Evolutionary conservation across 441 rosid species (phyloP).

Genomic region (Macaranga tanarius): DNA sequence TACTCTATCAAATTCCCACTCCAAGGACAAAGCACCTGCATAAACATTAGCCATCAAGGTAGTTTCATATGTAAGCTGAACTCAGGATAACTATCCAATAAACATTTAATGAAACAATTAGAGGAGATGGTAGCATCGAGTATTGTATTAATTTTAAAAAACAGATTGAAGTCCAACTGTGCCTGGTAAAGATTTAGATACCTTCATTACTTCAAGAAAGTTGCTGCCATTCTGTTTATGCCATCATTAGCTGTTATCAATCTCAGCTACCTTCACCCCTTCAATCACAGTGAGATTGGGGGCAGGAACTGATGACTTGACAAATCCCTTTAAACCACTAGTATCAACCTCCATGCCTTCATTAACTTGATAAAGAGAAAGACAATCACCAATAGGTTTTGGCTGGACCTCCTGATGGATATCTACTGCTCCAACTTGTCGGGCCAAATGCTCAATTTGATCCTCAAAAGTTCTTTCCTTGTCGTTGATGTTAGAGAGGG

Average conservation of each 20-base stretch:
- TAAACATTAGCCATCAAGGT: background rate
- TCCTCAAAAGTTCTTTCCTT: conserved; percentile 25
- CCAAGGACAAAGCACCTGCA: conserved; percentile 15
- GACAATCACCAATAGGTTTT: conserved; percentile 19
- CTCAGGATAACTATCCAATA: background rate
- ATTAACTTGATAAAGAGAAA: background rate
- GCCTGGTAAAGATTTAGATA: background rate
- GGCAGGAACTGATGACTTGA: conserved; percentile 16
- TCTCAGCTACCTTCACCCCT: background rate
- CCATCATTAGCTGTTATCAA: conserved; percentile 2
- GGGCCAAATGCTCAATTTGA: conserved; percentile 23
- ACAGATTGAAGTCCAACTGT: background rate
- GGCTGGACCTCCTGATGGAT: conserved; percentile 17
- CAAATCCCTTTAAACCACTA: conserved; percentile 6
- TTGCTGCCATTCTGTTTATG: background rate
- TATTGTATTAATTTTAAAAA: background rate
- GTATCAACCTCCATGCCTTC: conserved; percentile 7
- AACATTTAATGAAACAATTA: background rate
- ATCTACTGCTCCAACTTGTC: conserved; percentile 27
- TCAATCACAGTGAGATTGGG: background rate
- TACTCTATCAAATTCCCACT: background rate
- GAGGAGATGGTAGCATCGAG: background rate
- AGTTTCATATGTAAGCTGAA: background rate
- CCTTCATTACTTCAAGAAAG: conserved; percentile 15
- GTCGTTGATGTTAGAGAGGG: conserved; percentile 7